Evolutionary conservation across 2,329 filamentous ascomycete genomes (phyloP).

Genomic region (Arthroderma sp.): DNA sequence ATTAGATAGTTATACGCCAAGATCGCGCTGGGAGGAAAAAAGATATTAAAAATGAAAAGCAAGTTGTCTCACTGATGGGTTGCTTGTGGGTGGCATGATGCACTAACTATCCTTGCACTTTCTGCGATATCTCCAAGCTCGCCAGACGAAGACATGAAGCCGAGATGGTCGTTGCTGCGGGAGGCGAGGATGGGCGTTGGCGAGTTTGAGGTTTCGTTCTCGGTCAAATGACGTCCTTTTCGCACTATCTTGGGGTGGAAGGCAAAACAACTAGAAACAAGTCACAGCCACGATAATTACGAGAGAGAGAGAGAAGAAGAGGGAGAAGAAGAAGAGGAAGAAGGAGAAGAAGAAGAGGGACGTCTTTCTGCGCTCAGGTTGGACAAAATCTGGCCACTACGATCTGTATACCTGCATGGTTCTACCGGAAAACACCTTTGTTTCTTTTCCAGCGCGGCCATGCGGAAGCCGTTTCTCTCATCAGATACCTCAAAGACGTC

Average conservation of each 20-base stretch:
- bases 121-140: neutral
- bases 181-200: neutral
- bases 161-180: neutral
- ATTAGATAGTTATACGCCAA: neutral
- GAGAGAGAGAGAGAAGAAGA: neutral
- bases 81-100: conserved; percentile 1
- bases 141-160: neutral
- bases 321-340: neutral
- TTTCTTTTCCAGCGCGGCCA: no score
- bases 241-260: neutral
- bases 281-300: neutral
- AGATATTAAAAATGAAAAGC: neutral
- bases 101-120: neutral
- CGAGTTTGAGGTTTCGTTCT: neutral
- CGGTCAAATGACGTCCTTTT: conserved; percentile 3
- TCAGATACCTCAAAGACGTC: no score
- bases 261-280: no score
- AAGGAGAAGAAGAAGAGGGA: no score
- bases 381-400: neutral
- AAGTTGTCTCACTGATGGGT: neutral
- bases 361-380: neutral
- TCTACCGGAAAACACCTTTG: no score
- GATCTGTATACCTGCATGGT: neutral
- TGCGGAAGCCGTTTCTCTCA: no score
- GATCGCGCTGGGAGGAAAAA: neutral